phyloP scores from a whole-genome alignment of 2,329 filamentous ascomycete species.

The Penicillium glabrum region DNA sequence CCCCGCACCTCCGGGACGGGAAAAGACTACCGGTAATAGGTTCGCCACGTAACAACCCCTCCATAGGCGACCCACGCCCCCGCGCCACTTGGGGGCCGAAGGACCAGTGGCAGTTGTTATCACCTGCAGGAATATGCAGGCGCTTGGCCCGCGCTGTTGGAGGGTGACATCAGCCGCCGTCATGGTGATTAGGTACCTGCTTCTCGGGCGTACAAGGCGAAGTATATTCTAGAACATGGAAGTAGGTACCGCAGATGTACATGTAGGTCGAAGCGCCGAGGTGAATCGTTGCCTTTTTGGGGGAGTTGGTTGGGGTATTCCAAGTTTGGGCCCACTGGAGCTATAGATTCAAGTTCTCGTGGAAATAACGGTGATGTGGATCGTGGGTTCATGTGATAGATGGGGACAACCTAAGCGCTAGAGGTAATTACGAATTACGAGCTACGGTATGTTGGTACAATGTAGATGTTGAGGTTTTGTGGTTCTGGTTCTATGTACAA shows the following conservation, averaged over 20 bases:
- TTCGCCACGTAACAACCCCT: constrained; percentile 1
- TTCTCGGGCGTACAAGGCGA: constrained; percentile 5
- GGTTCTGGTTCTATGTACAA: constrained; percentile 21
- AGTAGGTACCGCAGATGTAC: constrained; percentile 3
- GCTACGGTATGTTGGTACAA: background rate
- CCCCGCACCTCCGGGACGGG: background rate
- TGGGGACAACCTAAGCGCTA: background rate
- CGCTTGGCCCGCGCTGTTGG: background rate
- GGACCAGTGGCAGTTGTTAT: constrained; percentile 9
- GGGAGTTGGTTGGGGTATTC: background rate
- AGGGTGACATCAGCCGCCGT: constrained; percentile 12
- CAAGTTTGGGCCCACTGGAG: background rate
- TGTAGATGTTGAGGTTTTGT: constrained; percentile 12
- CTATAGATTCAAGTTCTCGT: background rate
- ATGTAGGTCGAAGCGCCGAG: background rate
- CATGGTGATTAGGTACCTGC: constrained; percentile 12
- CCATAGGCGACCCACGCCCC: background rate
- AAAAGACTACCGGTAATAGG: background rate
- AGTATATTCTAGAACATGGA: background rate
- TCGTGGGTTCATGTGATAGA: background rate
- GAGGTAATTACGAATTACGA: background rate
- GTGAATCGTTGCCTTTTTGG: constrained; percentile 2
- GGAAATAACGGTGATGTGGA: constrained; percentile 9
- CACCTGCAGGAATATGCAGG: constrained; percentile 14
- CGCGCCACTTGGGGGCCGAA: background rate